phyloP scores from a whole-genome alignment of 768 basidiomycete species.

The Tylopilus cervinicoccineus region DNA sequence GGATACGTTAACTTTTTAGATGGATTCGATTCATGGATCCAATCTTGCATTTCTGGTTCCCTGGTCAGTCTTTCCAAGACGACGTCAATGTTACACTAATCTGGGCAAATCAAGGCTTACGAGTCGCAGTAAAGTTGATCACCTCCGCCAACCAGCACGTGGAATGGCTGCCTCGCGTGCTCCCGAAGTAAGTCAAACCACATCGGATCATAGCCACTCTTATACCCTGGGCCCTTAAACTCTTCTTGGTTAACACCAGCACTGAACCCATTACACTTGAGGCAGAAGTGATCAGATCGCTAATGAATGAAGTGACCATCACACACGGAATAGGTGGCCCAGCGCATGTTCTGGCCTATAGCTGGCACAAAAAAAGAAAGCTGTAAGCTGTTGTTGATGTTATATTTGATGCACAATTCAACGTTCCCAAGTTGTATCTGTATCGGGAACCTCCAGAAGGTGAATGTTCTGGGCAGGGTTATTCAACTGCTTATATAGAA shows the following conservation, averaged over 20 bases:
- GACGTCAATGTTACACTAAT: background rate
- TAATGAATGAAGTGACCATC: background rate
- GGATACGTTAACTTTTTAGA: constrained; percentile 54
- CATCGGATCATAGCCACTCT: constrained; percentile 81
- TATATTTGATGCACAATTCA: constrained; percentile 79
- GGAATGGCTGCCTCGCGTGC: constrained; percentile 79
- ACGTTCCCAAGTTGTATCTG: constrained; percentile 66
- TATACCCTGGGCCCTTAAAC: constrained; percentile 77
- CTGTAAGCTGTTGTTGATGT: constrained; percentile 74
- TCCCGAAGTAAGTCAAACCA: constrained; percentile 90
- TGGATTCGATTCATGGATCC: constrained; percentile 62
- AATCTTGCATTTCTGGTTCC: constrained; percentile 86
- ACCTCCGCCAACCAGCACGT: constrained; percentile 90
- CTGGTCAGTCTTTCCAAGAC: constrained; percentile 55
- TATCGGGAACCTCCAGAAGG: constrained; percentile 93
- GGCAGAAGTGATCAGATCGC: background rate
- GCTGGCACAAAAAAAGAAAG: constrained; percentile 85
- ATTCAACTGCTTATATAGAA: background rate
- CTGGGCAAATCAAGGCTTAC: constrained; percentile 35
- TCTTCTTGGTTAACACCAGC: constrained; percentile 87
- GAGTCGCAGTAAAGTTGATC: constrained; percentile 89
- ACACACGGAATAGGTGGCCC: constrained; percentile 83
- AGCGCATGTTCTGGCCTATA: constrained; percentile 77
- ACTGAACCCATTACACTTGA: constrained; percentile 83
- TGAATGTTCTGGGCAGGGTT: constrained; percentile 57